Base-by-base conservation (phyloP, 2,329 filamentous ascomycete species). In the Sclerotinia nivalis region DNA sequence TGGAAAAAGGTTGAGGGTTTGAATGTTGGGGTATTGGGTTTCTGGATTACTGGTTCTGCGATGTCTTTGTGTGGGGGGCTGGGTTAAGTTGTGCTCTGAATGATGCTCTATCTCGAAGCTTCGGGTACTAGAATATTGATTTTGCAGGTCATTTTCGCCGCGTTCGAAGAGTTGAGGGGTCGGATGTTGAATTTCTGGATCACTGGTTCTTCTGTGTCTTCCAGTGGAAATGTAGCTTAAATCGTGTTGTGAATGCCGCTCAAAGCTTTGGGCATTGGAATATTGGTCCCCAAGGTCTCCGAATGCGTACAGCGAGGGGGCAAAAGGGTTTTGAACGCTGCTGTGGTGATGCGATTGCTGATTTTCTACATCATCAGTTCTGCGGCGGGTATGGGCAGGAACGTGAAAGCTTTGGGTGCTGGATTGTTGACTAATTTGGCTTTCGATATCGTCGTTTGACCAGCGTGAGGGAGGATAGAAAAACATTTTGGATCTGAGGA, bases 41-140 rank as follows among this genome's bases (percentile, higher is more conserved):
- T 3, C 34, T 25, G 22, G n/a, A 59, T 28, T 4, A 4, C 22
- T 18, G 15, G 5, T 18, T 1, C 56, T 8, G 0, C 56, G 6
- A 3, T 1, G 3, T 59, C 12, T 43, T 15, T 25, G 56, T 59
- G 37, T 25, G 12, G 6, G 15, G 8, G 34, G 40, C 1, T n/a
- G 3, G 6, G 8, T 43, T 43, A 4, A 1, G 0, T 58, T 40
- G 0, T 25, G 56, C 9, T 43, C 22, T 10, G 13, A 0, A 10
- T 59, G 12, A 25, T 22, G 22, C 12, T 43, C 34, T 34, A 34
- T 34, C 34, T 5, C 47, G 47, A 49, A 49, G 20, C 20, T n/a
- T 49, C 40, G 22, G 5, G 13, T 40, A 25, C 15, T 22, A 6
- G 28, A 12, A 55, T 34, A 12, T 55, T 8, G 40, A 6, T 8